Evolutionary conservation across 140 eudicot species (phyloP), one percentile per base, ranked within the genome.

Genomic region (Artemisia princeps): DNA sequence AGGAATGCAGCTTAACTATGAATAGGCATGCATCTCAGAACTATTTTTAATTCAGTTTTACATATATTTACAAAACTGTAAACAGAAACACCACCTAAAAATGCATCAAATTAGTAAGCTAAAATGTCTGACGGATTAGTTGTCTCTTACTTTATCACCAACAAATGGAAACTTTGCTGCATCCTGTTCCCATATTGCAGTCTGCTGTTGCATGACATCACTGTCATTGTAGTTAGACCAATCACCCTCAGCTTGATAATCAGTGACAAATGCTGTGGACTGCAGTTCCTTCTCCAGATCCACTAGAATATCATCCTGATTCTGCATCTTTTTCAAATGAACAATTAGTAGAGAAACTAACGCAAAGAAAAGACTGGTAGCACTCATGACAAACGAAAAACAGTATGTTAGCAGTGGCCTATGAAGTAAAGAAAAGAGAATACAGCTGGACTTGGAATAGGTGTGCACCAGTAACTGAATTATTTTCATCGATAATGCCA

Each of bases 121-220:
- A 33, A 24, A 46, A 49, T 11, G 14, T 60, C 46, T 42, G 3
- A 53, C 45, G 19, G 11, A 17, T 5, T 62, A 61, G 20, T 58
- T n/a, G 23, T 23, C 24, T 64, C 72, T 72, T 76, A 70, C 95
- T 91, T 89, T 89, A 75, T 89, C 96, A 71, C 89, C 95, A 63
- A 89, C 88, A 68, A 75, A 84, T 0, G 84, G 92, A 68, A 82
- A 73, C 78, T 81, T 89, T 51, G 75, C 84, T 49, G 95, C 95
- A 76, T 89, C 87, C 60, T 70, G 82, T 53, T 86, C 94, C 51
- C 65, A 81, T 44, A 86, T 89, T 22, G 85, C 87, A 52, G 89
- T 77, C 74, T 89, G 96, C 75, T 89, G 95, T 74, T 77, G 87
- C 86, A 83, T 81, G 68, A 89, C 86, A 55, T 86, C 96, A 76